Conservation (phyloP, 495 filamentous ascomycete species). For the Trichoderma asperelloides region DNA sequence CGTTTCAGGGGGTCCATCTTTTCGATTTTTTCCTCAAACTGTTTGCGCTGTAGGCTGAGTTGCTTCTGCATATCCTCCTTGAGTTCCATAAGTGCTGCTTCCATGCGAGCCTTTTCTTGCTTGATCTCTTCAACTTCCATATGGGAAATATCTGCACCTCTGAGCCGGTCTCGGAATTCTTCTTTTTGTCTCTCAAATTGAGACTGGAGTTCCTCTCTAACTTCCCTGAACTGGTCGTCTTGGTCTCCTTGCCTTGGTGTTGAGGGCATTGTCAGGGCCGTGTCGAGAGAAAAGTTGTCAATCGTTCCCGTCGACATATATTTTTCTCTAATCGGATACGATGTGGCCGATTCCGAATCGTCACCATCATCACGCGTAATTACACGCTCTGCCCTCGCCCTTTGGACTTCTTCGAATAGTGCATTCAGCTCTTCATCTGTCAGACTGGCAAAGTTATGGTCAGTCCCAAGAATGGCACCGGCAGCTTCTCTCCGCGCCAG, state of each 20-base stretch:
- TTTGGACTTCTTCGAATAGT: constrained; percentile 92
- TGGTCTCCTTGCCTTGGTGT: constrained; percentile 73
- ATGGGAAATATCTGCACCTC: constrained; percentile 64
- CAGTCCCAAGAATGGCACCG: constrained; percentile 77
- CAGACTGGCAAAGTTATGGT: constrained; percentile 80
- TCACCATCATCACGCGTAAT: constrained; percentile 70
- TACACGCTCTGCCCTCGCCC: constrained; percentile 68
- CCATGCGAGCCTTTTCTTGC: constrained; percentile 79
- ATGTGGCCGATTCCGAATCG: constrained; percentile 80
- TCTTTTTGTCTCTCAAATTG: constrained; percentile 83
- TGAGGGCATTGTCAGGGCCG: constrained; percentile 83
- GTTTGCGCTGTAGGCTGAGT: constrained; percentile 62
- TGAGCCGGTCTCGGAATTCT: constrained; percentile 73
- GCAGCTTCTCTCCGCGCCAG: constrained; percentile 90
- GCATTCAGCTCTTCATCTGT: constrained; percentile 91
- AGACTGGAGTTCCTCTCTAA: constrained; percentile 78
- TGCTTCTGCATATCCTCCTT: constrained; percentile 84
- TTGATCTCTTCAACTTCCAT: constrained; percentile 77
- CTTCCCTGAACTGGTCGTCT: constrained; percentile 62
- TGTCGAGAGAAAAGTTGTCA: constrained; percentile 95
- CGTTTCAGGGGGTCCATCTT: constrained; percentile 39
- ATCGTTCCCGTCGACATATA: constrained; percentile 93
- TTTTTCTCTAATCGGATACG: constrained; percentile 85
- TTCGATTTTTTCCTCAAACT: constrained; percentile 57
- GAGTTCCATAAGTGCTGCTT: constrained; percentile 63